Evolutionary conservation across 768 basidiomycete species (phyloP).

Genomic region (Rossbeevera mucosa): DNA sequence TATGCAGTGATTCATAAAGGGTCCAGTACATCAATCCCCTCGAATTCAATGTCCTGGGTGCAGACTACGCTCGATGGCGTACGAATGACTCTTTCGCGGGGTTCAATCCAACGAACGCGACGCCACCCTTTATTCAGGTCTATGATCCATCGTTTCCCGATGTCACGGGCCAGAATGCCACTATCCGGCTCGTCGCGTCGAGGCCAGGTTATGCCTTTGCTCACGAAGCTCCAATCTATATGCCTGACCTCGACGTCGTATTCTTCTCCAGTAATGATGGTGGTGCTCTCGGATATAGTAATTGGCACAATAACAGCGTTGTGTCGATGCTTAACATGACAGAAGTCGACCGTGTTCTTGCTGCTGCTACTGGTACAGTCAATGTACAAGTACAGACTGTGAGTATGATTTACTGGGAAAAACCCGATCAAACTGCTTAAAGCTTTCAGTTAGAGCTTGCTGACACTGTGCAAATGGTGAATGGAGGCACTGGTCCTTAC

Average conservation of each 20-base stretch:
- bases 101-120: conserved; percentile 61
- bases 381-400: conserved; percentile 49
- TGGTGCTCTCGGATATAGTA: conserved; percentile 59
- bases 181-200: conserved; percentile 56
- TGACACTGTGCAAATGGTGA: conserved; percentile 62
- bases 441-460: conserved; percentile 50
- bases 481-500: conserved; percentile 63
- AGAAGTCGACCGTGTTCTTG: conserved; percentile 47
- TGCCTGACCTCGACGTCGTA: conserved; percentile 58
- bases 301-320: conserved; percentile 58
- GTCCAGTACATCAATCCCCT: conserved; percentile 47
- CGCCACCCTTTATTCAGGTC: conserved; percentile 56
- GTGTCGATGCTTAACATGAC: conserved; percentile 58
- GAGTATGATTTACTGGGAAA: conserved; percentile 6
- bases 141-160: conserved; percentile 51
- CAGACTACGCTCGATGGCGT: conserved; percentile 38
- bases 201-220: conserved; percentile 67
- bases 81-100: conserved; percentile 37
- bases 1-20: background rate
- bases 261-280: conserved; percentile 73
- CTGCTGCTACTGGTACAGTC: conserved; percentile 32
- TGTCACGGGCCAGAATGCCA: conserved; percentile 55
- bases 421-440: background rate
- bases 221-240: conserved; percentile 74
- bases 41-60: conserved; percentile 48